Percentiles rank a stretch among this genome's conserved stretches.
These are phyloP conservation scores for Xerophyta viscosa DNA, from an alignment of 106 monocot genomes.

Conservation along the genomic window DNA sequence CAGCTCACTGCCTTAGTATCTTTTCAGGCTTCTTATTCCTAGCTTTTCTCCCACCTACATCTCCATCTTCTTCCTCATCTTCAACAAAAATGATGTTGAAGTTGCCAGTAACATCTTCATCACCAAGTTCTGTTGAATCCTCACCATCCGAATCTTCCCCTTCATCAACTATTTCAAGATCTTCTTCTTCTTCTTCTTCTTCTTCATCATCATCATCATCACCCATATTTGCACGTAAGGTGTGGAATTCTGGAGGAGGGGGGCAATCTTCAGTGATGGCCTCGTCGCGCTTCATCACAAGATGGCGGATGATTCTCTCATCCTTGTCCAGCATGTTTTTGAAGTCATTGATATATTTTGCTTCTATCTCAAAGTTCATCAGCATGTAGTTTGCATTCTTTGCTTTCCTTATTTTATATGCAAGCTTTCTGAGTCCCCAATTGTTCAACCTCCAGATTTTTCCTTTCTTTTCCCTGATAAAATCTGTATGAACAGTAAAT, in stretches of 20 bases:
- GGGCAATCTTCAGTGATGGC: conserved; percentile 81
- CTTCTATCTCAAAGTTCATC: conserved; percentile 96
- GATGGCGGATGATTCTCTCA: conserved; percentile 77
- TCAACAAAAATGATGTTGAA: no score
- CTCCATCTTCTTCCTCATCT: no score
- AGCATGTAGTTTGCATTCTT: conserved; percentile 80
- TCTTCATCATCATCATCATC: conserved; percentile 23
- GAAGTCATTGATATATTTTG: conserved; percentile 69
- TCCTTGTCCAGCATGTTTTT: conserved; percentile 81
- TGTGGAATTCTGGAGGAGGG: conserved; percentile 78
- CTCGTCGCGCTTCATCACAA: conserved; percentile 75
- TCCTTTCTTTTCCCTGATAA: conserved; percentile 83
- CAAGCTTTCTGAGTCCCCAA: conserved; percentile 84
- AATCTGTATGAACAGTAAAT: conserved; percentile 62
- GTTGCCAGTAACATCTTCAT: conserved; percentile 17
- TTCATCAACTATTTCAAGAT: conserved; percentile 19
- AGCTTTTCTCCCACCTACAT: background rate
- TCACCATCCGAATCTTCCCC: conserved; percentile 11
- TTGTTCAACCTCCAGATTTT: conserved; percentile 88
- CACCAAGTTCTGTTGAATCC: conserved; percentile 8
- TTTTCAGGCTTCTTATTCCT: conserved; percentile 9
- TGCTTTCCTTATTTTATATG: conserved; percentile 87
- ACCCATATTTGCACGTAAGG: conserved; percentile 21
- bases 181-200: conserved; percentile 24
- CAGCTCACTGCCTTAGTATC: background rate